Evolutionary conservation across 2,329 filamentous ascomycete species (phyloP), one percentile per base, ranked within the genome.

Genomic region (Pseudogymnoascus sp.): DNA sequence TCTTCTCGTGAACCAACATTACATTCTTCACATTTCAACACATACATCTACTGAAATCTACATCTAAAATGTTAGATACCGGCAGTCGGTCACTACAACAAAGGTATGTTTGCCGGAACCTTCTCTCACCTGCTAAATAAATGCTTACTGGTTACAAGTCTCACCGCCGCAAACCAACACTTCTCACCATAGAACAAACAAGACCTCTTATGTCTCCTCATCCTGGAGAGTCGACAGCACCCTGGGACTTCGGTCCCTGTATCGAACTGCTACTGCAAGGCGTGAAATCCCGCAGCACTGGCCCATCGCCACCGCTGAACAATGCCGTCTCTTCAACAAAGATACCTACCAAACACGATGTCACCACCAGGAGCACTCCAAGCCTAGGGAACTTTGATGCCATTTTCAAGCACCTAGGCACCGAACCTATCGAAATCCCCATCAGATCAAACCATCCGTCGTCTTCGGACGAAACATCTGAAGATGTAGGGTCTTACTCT

Each of bases 311-410:
- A 21, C 27, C n/a, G 48, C 29, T 18, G 48, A 55, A 55, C 48
- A 33, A 33, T 18, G 45, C 45, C 9, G 45, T 27, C 9, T 18
- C 29, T 12, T 21, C 48, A 4, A 21, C 48, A 33, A 33, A 55
- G n/a, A 13, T 33, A 55, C 48, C 48, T 21, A 3, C 5, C 9
- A 55, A 9, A n/a, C 5, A 33, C 29, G 45, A 55, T 8, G 48
- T 55, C 29, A 9, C 48, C 27, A 5, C 48, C 29, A 33, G 29
- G 33, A 12, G 12, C 29, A 21, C 21, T 52, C 59, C 59, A n/a
- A 42, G 39, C 21, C 59, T 60, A 2, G 59, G 59, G 13, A 52
- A 60, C 21, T 60, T 60, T 13, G 59, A 60, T 33, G 39, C 35
- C 18, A 45, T 60, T 31, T 60, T 42, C 36, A 60, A 33, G 31